A percentile compares a stretch with the other conserved stretches of the same genome.
Conservation (phyloP, 345 rosid species). For the Eucalyptus regnans region DNA sequence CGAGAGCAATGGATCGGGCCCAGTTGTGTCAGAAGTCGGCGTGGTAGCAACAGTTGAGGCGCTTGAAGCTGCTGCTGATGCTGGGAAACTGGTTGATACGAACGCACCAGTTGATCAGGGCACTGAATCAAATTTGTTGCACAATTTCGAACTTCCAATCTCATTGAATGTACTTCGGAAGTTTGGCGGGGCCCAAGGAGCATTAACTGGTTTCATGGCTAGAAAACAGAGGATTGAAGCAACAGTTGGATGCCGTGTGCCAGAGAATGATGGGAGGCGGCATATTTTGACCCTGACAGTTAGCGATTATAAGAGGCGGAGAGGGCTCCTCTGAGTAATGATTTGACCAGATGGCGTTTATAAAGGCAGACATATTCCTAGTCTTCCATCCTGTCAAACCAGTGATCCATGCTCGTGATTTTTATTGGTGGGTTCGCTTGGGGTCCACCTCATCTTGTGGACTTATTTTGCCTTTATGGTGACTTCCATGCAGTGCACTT, state of each 20-base stretch:
- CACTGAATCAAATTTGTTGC: constrained; percentile 60
- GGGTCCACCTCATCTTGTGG: not conserved
- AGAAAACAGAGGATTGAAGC: constrained; percentile 90
- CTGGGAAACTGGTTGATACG: constrained; percentile 92
- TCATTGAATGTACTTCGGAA: constrained; percentile 52
- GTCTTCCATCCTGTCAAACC: not conserved
- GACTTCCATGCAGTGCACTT: not conserved
- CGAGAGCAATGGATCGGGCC: constrained; percentile 8
- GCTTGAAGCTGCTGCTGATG: constrained; percentile 90
- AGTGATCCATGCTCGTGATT: not conserved
- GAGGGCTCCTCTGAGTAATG: constrained; percentile 72
- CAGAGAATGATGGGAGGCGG: constrained; percentile 82
- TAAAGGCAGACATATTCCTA: not conserved
- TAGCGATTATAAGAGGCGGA: constrained; percentile 95
- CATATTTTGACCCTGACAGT: constrained; percentile 85
- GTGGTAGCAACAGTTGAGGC: constrained; percentile 70
- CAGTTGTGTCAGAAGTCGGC: constrained; percentile 22
- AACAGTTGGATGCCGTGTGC: constrained; percentile 65
- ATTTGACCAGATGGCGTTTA: not conserved
- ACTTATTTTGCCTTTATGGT: not conserved
- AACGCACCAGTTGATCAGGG: constrained; percentile 86
- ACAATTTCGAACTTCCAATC: constrained; percentile 71
- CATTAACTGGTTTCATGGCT: constrained; percentile 79
- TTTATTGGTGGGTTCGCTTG: not conserved
- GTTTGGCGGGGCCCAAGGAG: constrained; percentile 82